phyloP scores from a whole-genome alignment of 1,284 basidiomycete species.

The Phylloboletellus chloephorus region DNA sequence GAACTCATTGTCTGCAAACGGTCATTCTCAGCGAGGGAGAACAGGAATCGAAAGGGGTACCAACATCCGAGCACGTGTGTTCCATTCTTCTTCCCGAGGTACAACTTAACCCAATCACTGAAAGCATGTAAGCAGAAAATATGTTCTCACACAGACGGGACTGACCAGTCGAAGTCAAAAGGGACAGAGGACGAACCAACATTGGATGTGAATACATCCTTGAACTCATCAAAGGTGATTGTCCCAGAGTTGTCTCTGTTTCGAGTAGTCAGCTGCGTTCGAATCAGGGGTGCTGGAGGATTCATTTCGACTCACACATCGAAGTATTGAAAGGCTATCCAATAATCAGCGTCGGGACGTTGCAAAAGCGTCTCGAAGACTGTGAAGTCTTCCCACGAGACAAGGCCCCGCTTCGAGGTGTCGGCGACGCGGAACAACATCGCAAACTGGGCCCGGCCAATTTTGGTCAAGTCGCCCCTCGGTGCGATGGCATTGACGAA shows the following conservation, averaged over 20 bases:
- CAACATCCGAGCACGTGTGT: conserved; percentile 87
- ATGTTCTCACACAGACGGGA: conserved; percentile 8
- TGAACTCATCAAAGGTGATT: conserved; percentile 92
- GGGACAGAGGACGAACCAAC: conserved; percentile 80
- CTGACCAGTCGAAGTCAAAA: conserved; percentile 89
- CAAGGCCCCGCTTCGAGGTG: conserved; percentile 64
- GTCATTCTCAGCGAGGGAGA: conserved; percentile 4
- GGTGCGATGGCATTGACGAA: conserved; percentile 94
- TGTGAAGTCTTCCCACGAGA: conserved; percentile 93
- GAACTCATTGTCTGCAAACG: conserved; percentile 77
- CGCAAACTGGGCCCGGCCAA: conserved; percentile 80
- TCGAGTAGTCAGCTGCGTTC: conserved; percentile 5
- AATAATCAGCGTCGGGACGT: conserved; percentile 89
- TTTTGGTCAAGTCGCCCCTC: conserved; percentile 74
- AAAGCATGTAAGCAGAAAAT: conserved; percentile 9
- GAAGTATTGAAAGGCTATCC: conserved; percentile 95
- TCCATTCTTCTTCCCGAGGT: conserved; percentile 86
- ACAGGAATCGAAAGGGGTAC: conserved; percentile 29
- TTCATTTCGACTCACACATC: conserved; percentile 65
- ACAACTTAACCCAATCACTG: conserved; percentile 91
- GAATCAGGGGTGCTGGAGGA: background rate
- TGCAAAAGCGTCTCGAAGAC: conserved; percentile 89
- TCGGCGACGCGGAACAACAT: conserved; percentile 91
- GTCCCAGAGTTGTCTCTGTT: conserved; percentile 78
- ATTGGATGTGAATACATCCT: conserved; percentile 80